Evolutionary conservation across 2,329 filamentous ascomycete species (phyloP).

Genomic region (Claviceps sp.): DNA sequence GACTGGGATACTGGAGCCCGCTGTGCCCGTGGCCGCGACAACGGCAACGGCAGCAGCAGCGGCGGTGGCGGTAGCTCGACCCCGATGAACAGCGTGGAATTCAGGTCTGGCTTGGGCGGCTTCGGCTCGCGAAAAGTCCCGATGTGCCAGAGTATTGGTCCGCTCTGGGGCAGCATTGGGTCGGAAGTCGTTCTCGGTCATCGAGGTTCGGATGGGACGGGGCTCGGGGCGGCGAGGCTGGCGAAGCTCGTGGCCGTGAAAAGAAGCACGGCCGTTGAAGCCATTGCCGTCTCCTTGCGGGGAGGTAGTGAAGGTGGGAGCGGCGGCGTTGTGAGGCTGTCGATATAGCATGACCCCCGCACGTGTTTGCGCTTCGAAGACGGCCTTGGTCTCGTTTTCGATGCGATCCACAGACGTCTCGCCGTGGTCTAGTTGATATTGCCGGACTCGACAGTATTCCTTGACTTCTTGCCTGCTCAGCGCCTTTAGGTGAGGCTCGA

Average conservation of each 20-base stretch:
- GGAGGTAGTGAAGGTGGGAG: conserved; percentile 12
- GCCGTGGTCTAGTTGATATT: conserved; percentile 41
- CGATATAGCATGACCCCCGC: conserved; percentile 20
- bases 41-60: conserved; percentile 11
- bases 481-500: conserved; percentile 40
- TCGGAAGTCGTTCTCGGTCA: conserved; percentile 11
- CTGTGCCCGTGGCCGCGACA: conserved; percentile 8
- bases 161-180: conserved; percentile 26
- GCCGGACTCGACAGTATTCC: conserved; percentile 49
- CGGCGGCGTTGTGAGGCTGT: conserved; percentile 8
- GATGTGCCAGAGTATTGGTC: conserved; percentile 34
- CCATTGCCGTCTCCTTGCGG: conserved; percentile 9
- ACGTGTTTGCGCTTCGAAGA: conserved; percentile 35
- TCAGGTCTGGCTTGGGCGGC: conserved; percentile 38
- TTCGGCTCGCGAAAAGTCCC: conserved; percentile 39
- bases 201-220: conserved; percentile 16
- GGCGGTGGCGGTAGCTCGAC: conserved; percentile 19
- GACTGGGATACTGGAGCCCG: conserved; percentile 7
- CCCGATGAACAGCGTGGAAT: conserved; percentile 29
- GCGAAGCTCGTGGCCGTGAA: conserved; percentile 26
- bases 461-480: conserved; percentile 44
- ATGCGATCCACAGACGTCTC: conserved; percentile 34
- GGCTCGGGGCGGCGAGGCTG: conserved; percentile 29
- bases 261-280: conserved; percentile 9
- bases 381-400: conserved; percentile 38